Conservation (phyloP, 371 early-diverging fungal species). For the Catenaria anguillulae region DNA sequence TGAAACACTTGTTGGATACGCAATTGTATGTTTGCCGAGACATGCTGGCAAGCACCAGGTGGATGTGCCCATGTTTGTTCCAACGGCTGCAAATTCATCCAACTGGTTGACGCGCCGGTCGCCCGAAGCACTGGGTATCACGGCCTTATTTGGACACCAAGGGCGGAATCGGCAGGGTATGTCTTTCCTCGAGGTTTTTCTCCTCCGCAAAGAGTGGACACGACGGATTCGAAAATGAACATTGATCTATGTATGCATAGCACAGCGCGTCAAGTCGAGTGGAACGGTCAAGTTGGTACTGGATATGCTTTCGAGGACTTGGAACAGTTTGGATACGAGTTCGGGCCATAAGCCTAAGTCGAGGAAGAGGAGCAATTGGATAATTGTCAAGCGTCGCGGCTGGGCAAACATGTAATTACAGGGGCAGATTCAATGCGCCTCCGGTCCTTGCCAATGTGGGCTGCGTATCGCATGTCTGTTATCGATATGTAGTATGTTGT, state of each 20-base stretch:
- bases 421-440: no score
- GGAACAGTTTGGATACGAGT: slow-evolving; percentile 24
- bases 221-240: no score
- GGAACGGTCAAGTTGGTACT: slow-evolving; percentile 30
- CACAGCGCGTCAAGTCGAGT: slow-evolving; percentile 30
- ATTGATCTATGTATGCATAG: slow-evolving; percentile 10
- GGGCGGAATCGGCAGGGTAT: slow-evolving; percentile 32
- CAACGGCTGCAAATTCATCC: slow-evolving; percentile 21
- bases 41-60: slow-evolving; percentile 13
- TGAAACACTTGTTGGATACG: slow-evolving; percentile 40
- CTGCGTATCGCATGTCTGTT: no score
- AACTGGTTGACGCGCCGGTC: slow-evolving; percentile 25
- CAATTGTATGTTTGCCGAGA: slow-evolving; percentile 17
- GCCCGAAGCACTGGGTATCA: slow-evolving; percentile 38
- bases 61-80: slow-evolving; percentile 24
- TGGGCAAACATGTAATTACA: no score
- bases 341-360: no score
- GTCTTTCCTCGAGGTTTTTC: neutral
- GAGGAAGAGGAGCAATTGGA: no score
- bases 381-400: no score
- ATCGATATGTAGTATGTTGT: no score
- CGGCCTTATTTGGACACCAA: slow-evolving; percentile 24
- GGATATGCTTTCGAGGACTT: slow-evolving; percentile 25
- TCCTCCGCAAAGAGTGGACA: no score
- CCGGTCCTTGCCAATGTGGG: no score